Base-by-base conservation (phyloP, 352 stramenopile species). In the Globisporangium carolinianum region DNA sequence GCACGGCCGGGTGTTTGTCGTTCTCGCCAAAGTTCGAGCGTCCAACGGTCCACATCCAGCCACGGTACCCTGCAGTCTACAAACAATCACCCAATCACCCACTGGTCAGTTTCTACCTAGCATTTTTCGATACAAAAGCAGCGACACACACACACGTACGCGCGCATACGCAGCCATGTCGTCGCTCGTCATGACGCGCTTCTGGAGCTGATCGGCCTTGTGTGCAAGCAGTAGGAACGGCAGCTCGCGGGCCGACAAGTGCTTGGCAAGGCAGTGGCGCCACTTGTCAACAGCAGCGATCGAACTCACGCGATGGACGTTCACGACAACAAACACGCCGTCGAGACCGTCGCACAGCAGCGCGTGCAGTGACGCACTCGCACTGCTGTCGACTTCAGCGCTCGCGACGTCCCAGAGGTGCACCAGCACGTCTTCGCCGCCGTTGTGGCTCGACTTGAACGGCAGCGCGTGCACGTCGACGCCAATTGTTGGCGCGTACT, bases 301-400 rank as follows among this genome's bases (percentile, higher is more conserved):
- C 37, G 84, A 92, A 60, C 81, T 94, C 68, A 94, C 82, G 39
- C 84, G 79, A 58, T 94, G 82, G 42, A 94, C 80, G 60, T 94
- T 94, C 55, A 91, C 91, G n/a, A 92, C 84, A 46, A 90, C 90
- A 65, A 94, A 94, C 53, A 94, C 74, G 51, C 84, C 84, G 58
- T 92, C 84, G 39, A 94, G 73, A 12, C 81, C 73, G 9, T 92
- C 79, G 47, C 84, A 94, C 32, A 91, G 55, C 12, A 91, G 67
- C 56, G 83, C 61, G 61, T 91, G 82, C 24, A 91, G 66, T 15
- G 79, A 75, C n/a, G 75, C 76, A 24, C 24, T 24, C 45, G 74
- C 73, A 18, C 58, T 71, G 38, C 68, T 67, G 55, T 94, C 82
- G 11, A 86, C 75, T 51, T 94, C 84, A 32, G 75, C 71, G 48